phyloP scores from a whole-genome alignment of 73 alveolate genomes.

The Durusdinium trenchii region DNA sequence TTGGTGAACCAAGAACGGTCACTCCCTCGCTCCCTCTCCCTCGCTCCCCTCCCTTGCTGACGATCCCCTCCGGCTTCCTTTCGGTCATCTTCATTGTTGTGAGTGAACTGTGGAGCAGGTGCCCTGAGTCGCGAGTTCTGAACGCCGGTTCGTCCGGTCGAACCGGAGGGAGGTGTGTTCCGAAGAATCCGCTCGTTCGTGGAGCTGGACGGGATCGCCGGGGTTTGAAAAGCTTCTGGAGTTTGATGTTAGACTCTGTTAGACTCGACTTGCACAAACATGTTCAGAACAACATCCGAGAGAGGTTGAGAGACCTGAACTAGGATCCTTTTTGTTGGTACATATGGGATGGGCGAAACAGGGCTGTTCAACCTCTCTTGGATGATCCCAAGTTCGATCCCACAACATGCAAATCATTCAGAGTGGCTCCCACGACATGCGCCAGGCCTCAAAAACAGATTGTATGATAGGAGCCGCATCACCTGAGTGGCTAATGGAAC shows the following conservation, averaged over 20 bases:
- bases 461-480: constrained; percentile 75
- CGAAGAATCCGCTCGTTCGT: too few species aligned
- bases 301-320: too few species aligned
- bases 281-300: too few species aligned
- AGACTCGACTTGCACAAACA: too few species aligned
- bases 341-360: not conserved
- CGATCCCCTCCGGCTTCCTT: constrained; percentile 74
- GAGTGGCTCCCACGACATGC: not conserved
- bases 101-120: constrained; percentile 87
- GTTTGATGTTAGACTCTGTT: too few species aligned
- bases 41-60: too few species aligned
- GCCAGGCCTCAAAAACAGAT: constrained; percentile 69
- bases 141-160: too few species aligned
- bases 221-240: too few species aligned
- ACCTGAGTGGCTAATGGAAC: too few species aligned
- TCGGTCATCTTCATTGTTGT: constrained; percentile 85
- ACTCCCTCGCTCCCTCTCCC: too few species aligned
- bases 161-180: not conserved
- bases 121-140: not conserved
- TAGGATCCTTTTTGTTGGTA: not conserved
- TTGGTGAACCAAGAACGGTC: too few species aligned
- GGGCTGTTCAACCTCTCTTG: not conserved
- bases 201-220: too few species aligned
- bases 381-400: not conserved
- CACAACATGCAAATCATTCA: not conserved